phyloP scores from a whole-genome alignment of 345 rosid genomes.

The Gossypium mustelinum region DNA sequence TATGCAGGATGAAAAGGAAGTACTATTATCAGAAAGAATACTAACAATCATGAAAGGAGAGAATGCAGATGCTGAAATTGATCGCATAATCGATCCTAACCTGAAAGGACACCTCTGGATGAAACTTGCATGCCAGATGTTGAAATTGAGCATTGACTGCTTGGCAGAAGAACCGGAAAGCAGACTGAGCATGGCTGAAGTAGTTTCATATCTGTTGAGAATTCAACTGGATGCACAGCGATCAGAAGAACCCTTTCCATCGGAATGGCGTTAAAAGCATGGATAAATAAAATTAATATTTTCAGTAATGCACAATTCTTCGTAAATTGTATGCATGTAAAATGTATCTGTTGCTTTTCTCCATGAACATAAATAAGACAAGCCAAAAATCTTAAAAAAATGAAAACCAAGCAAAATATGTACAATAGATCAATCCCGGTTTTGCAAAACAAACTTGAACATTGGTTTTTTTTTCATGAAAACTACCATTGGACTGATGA shows the following conservation, averaged over 20 bases:
- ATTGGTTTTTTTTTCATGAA: background rate
- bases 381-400: background rate
- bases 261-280: background rate
- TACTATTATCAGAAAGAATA: slow-evolving; percentile 23
- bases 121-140: slow-evolving; percentile 21
- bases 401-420: background rate
- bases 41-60: slow-evolving; percentile 19
- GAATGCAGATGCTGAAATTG: slow-evolving; percentile 18
- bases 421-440: background rate
- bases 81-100: slow-evolving; percentile 27
- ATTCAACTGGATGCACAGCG: slow-evolving; percentile 28
- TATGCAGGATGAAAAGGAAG: slow-evolving; percentile 24
- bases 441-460: background rate
- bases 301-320: background rate
- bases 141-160: slow-evolving; percentile 29
- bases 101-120: slow-evolving; percentile 19
- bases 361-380: background rate
- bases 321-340: background rate
- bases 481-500: too few relatives aligned
- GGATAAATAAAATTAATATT: background rate
- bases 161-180: slow-evolving; percentile 32
- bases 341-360: background rate
- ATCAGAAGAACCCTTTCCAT: slow-evolving; percentile 17
- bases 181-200: slow-evolving; percentile 35
- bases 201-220: slow-evolving; percentile 31